phyloP scores from a whole-genome alignment of 1,139 yeast genomes.

The Hansenula sp. region DNA sequence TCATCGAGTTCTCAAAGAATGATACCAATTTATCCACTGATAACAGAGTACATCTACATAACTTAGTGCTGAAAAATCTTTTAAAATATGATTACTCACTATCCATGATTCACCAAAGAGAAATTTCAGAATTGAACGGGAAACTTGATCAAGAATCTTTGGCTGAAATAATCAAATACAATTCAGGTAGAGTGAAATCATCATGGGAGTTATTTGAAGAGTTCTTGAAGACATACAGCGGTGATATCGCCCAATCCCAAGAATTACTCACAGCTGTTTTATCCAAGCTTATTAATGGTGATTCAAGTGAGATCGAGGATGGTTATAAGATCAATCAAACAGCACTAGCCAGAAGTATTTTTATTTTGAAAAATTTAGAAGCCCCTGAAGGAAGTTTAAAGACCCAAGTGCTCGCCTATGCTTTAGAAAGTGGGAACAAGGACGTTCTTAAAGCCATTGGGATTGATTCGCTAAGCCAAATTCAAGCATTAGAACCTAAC shows the following conservation, averaged over 20 bases:
- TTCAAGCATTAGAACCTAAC: not conserved
- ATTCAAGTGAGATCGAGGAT: conserved; percentile 18
- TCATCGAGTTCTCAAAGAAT: not conserved
- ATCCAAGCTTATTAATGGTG: conserved; percentile 22
- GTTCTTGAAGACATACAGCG: conserved; percentile 1
- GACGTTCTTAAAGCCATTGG: not conserved
- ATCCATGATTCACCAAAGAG: conserved; percentile 13
- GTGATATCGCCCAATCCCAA: conserved; percentile 4
- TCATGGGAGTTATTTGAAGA: conserved; percentile 22
- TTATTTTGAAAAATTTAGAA: conserved; percentile 2
- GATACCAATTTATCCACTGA: not conserved
- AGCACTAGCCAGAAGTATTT: conserved; percentile 7
- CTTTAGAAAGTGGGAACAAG: not conserved
- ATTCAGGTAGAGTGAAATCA: conserved; percentile 21
- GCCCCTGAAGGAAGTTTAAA: not conserved
- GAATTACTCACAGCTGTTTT: conserved; percentile 10
- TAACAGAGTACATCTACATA: conserved; percentile 11
- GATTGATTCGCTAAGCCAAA: not conserved
- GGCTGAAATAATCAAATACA: conserved; percentile 15
- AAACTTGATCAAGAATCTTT: conserved; percentile 10
- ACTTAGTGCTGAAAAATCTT: conserved; percentile 13
- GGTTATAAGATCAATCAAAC: conserved; percentile 8
- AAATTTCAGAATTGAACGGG: conserved; percentile 10
- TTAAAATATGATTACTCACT: conserved; percentile 15
- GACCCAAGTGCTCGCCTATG: conserved; percentile 4